Evolutionary conservation across 2,329 filamentous ascomycete genomes (phyloP).

Genomic region (Hypoxylon sp.): DNA sequence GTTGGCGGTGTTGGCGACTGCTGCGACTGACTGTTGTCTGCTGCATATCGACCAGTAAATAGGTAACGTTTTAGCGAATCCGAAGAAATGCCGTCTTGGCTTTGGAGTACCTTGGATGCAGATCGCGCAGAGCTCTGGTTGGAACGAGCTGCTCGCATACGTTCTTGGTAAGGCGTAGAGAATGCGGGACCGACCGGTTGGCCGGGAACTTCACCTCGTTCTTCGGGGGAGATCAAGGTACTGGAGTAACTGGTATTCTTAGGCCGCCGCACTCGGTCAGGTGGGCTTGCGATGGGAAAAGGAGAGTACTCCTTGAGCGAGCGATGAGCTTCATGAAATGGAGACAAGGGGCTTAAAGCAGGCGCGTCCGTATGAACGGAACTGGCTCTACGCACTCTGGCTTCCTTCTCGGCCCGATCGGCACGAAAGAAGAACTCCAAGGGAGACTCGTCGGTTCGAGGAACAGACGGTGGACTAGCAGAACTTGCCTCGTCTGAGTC

Average conservation of each 20-base stretch:
- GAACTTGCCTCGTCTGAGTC: constrained; percentile 61
- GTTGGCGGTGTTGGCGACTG: constrained; percentile 24
- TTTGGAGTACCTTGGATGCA: constrained; percentile 31
- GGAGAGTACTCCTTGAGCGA: constrained; percentile 46
- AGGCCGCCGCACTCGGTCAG: constrained; percentile 42
- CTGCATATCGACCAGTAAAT: constrained; percentile 52
- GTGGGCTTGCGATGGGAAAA: constrained; percentile 47
- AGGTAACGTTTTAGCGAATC: constrained; percentile 67
- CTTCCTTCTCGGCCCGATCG: constrained; percentile 81
- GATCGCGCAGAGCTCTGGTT: constrained; percentile 37
- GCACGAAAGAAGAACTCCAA: constrained; percentile 91
- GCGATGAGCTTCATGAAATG: constrained; percentile 52
- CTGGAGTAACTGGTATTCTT: constrained; percentile 53
- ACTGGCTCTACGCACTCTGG: constrained; percentile 64
- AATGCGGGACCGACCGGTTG: constrained; percentile 71
- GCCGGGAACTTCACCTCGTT: constrained; percentile 69
- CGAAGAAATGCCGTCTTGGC: constrained; percentile 46
- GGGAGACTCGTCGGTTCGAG: constrained; percentile 69
- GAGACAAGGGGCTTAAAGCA: constrained; percentile 59
- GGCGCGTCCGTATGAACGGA: constrained; percentile 54
- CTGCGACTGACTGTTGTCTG: constrained; percentile 16
- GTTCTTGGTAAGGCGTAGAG: constrained; percentile 70
- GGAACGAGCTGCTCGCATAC: constrained; percentile 64
- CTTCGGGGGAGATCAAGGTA: constrained; percentile 66
- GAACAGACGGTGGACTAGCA: constrained; percentile 49